A percentile compares a stretch with the other conserved stretches of the same genome.
Evolutionary conservation across 2,329 filamentous ascomycete genomes (phyloP).

Genomic region (Aureobasidium sp.): DNA sequence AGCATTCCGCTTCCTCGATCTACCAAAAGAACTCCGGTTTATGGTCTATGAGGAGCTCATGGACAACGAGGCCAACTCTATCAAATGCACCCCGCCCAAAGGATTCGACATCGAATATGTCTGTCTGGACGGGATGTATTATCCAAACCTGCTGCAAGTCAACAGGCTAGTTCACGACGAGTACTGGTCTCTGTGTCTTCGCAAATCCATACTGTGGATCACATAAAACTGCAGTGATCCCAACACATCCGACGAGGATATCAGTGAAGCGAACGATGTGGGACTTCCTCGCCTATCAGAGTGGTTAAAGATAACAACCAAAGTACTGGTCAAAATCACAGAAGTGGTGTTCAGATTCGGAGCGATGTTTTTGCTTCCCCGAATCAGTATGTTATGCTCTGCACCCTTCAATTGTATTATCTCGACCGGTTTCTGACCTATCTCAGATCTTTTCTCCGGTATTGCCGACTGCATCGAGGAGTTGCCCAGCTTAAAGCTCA

Average conservation of each 20-base stretch:
- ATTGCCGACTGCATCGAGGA: background rate
- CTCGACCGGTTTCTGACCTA: background rate
- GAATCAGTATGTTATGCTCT: background rate
- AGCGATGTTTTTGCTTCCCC: background rate
- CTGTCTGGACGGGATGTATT: background rate
- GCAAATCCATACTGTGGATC: background rate
- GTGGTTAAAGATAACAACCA: background rate
- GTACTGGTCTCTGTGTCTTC: slow-evolving; percentile 2
- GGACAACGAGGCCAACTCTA: background rate
- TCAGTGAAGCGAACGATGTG: background rate
- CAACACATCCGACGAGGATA: background rate
- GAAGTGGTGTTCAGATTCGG: background rate
- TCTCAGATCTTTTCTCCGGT: background rate
- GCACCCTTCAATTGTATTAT: background rate
- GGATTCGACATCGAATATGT: background rate
- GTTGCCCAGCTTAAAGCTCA: background rate
- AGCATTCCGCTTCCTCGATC: background rate
- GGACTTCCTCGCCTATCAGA: background rate
- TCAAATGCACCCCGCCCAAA: background rate
- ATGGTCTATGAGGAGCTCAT: background rate
- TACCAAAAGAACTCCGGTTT: background rate
- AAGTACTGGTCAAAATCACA: background rate
- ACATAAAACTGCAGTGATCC: background rate
- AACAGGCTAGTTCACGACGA: background rate
- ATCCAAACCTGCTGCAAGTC: background rate